Percentiles rank a stretch among this genome's conserved stretches.
phyloP scores from a whole-genome alignment of 768 basidiomycete species.

The Gymnopilus dilepis region DNA sequence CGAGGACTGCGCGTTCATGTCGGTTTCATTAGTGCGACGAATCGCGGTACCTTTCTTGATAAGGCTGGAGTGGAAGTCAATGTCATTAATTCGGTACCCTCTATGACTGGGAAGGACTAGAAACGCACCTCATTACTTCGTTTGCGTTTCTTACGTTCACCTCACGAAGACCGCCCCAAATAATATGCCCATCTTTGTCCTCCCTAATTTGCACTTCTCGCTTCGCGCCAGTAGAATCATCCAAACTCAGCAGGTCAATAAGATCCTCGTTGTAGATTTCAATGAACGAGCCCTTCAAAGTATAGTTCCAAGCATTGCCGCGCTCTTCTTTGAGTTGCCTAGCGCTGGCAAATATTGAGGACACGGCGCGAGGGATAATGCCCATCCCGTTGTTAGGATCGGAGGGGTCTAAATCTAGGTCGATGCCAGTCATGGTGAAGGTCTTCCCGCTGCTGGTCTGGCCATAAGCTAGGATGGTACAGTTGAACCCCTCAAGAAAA shows the following conservation, averaged over 20 bases:
- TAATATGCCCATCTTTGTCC: slow-evolving; percentile 95
- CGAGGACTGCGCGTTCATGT: slow-evolving; percentile 98
- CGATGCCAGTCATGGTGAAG: slow-evolving; percentile 96
- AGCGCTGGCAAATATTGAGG: slow-evolving; percentile 82
- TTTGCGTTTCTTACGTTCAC: slow-evolving; percentile 80
- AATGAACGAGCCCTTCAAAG: slow-evolving; percentile 89
- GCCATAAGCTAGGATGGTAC: slow-evolving; percentile 97
- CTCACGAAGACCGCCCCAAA: slow-evolving; percentile 96
- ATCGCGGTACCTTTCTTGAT: slow-evolving; percentile 90
- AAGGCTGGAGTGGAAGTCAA: slow-evolving; percentile 52
- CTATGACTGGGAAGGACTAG: background rate
- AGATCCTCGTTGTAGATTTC: slow-evolving; percentile 99
- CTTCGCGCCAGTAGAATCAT: slow-evolving; percentile 66
- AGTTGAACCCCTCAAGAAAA: slow-evolving; percentile 95
- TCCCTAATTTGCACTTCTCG: slow-evolving; percentile 96
- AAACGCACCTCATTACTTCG: slow-evolving; percentile 91
- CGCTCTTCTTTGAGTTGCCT: slow-evolving; percentile 80
- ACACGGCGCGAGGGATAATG: slow-evolving; percentile 93
- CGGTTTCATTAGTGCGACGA: slow-evolving; percentile 94
- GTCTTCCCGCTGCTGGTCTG: slow-evolving; percentile 98
- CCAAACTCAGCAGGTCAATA: slow-evolving; percentile 87
- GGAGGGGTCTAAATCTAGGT: slow-evolving; percentile 86
- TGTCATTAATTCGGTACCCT: slow-evolving; percentile 19
- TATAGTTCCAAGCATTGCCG: slow-evolving; percentile 75
- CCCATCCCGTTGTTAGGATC: slow-evolving; percentile 88